Evolutionary conservation across 148 eudicot genomes (phyloP).

Genomic region (Silene conica): DNA sequence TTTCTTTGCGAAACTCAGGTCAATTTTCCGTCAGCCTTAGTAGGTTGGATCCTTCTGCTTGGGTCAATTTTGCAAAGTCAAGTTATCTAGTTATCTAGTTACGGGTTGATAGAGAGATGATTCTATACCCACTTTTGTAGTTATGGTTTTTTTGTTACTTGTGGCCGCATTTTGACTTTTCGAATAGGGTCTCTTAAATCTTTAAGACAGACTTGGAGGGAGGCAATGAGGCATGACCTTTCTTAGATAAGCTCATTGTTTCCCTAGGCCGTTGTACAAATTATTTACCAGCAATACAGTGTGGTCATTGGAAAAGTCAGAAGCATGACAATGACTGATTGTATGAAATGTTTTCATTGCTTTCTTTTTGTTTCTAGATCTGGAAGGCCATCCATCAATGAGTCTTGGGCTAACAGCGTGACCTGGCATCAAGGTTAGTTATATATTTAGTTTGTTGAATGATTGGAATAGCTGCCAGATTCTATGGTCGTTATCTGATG

Average conservation of each 20-base stretch:
- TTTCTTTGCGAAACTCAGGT: too few relatives aligned
- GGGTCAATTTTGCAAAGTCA: too few relatives aligned
- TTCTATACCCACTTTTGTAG: too few relatives aligned
- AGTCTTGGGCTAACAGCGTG: constrained; percentile 65
- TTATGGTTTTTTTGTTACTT: too few relatives aligned
- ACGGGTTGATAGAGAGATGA: too few relatives aligned
- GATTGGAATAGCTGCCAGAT: neutral
- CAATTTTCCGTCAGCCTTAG: too few relatives aligned
- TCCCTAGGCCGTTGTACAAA: neutral
- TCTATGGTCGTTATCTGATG: constrained; percentile 9
- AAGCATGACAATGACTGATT: neutral
- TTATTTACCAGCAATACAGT: neutral
- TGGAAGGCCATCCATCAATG: constrained; percentile 63
- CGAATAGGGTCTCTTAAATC: too few relatives aligned
- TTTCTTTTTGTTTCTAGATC: constrained; percentile 39
- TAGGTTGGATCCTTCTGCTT: too few relatives aligned
- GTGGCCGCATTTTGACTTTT: too few relatives aligned
- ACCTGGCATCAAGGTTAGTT: constrained; percentile 67
- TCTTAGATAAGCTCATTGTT: constrained; percentile 7
- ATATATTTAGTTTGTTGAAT: neutral
- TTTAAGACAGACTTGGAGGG: neutral
- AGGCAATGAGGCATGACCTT: neutral
- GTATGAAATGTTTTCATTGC: neutral
- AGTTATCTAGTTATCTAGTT: too few relatives aligned
- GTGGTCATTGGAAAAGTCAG: neutral